Conservation (phyloP, 352 stramenopile genomes). For the Phytophthora crassamura region DNA sequence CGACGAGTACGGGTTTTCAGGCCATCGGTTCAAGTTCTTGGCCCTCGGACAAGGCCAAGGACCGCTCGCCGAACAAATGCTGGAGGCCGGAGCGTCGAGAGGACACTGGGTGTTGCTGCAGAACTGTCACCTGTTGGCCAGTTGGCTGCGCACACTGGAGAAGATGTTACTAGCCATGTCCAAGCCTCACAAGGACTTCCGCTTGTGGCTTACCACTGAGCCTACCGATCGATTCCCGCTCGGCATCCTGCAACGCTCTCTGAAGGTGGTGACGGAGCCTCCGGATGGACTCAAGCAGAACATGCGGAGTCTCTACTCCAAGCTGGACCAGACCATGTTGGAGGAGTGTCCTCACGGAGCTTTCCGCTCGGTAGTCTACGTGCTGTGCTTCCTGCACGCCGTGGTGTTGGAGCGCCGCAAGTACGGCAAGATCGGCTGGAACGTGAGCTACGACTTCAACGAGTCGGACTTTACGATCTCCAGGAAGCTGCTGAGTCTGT, state of each 20-base stretch:
- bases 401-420: slow-evolving; percentile 96
- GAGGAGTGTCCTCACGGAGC: slow-evolving; percentile 94
- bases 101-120: slow-evolving; percentile 94
- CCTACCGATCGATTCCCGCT: slow-evolving; percentile 95
- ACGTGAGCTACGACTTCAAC: slow-evolving; percentile 98
- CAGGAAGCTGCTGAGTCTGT: slow-evolving; percentile 90
- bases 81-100: slow-evolving; percentile 88
- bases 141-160: slow-evolving; percentile 94
- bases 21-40: slow-evolving; percentile 94
- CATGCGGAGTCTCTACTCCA: slow-evolving; percentile 94
- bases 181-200: slow-evolving; percentile 95
- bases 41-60: slow-evolving; percentile 95
- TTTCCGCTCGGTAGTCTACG: slow-evolving; percentile 95
- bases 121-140: slow-evolving; percentile 96
- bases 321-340: slow-evolving; percentile 90
- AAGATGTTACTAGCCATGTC: slow-evolving; percentile 93
- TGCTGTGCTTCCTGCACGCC: slow-evolving; percentile 95
- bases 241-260: slow-evolving; percentile 93
- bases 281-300: slow-evolving; percentile 97
- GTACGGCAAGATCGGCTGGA: slow-evolving; percentile 98
- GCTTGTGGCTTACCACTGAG: slow-evolving; percentile 96
- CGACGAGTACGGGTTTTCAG: slow-evolving; percentile 92
- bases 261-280: slow-evolving; percentile 97
- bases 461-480: slow-evolving; percentile 97
- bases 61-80: slow-evolving; percentile 93